Percentiles rank a stretch among this genome's conserved stretches.
These are phyloP conservation scores for Gastrolobium bilobum DNA, from an alignment of 306 rosid species.

Conservation along the genomic window DNA sequence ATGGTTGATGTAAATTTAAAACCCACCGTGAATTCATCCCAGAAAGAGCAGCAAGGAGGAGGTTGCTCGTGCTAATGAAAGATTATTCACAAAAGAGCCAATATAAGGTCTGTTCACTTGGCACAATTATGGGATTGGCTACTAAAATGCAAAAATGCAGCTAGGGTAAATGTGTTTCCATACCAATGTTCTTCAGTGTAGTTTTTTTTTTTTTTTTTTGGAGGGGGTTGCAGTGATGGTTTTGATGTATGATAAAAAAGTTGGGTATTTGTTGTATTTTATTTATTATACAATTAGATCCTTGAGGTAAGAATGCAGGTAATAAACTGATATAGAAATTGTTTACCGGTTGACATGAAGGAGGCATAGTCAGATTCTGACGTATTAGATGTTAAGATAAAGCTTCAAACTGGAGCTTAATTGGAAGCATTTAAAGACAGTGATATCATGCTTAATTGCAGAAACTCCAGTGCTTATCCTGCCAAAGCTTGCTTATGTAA, in stretches of 20 bases:
- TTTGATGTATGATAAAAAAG: constrained; percentile 31
- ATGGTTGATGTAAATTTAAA: no score
- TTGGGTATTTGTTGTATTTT: constrained; percentile 16
- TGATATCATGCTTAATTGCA: constrained; percentile 9
- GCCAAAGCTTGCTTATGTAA: not conserved
- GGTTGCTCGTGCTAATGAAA: constrained; percentile 82
- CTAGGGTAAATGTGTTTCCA: constrained; percentile 37
- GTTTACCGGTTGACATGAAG: not conserved
- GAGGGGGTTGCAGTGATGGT: constrained; percentile 28
- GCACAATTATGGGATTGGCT: constrained; percentile 39
- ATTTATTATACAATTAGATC: constrained; percentile 31
- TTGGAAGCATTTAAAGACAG: not conserved
- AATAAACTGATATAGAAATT: constrained; percentile 7
- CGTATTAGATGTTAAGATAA: not conserved
- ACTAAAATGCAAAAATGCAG: constrained; percentile 37
- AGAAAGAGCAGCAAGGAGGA: constrained; percentile 81
- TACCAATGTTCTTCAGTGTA: constrained; percentile 41
- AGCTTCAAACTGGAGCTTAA: constrained; percentile 25
- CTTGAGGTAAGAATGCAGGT: constrained; percentile 40
- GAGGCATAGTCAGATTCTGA: not conserved
- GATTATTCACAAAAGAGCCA: constrained; percentile 26
- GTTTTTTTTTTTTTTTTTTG: no score
- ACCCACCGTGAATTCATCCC: constrained; percentile 63
- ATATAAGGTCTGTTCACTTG: constrained; percentile 20
- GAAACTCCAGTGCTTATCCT: not conserved